Evolutionary conservation across 1,284 basidiomycete species (phyloP).

Genomic region (Mycena sp.): DNA sequence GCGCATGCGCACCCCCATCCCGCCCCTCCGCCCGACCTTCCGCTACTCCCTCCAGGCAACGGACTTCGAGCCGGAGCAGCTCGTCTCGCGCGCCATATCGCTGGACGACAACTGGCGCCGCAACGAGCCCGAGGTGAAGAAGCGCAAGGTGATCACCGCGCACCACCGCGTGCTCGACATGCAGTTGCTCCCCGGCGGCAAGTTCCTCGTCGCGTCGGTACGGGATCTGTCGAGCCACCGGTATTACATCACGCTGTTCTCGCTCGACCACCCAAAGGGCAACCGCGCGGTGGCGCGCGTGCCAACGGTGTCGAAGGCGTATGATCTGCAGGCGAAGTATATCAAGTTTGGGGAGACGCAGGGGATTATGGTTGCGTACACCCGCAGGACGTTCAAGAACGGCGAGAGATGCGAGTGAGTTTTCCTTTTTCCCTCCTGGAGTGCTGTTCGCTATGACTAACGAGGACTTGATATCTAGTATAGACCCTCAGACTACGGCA

Average conservation of each 20-base stretch:
- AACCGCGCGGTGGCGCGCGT: conserved; percentile 60
- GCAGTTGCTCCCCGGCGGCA: conserved; percentile 73
- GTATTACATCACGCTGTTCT: conserved; percentile 63
- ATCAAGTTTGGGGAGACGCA: conserved; percentile 55
- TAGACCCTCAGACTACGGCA: conserved; percentile 49
- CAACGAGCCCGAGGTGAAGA: conserved; percentile 47
- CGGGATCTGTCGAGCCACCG: conserved; percentile 52
- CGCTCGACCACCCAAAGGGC: conserved; percentile 63
- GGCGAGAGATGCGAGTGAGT: conserved; percentile 25
- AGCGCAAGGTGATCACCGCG: conserved; percentile 47
- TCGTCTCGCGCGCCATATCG: conserved; percentile 69
- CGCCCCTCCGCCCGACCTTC: conserved; percentile 69
- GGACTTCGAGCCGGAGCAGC: conserved; percentile 67
- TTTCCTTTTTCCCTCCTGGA: not conserved
- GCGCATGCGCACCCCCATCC: conserved; percentile 61
- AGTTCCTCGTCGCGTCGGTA: conserved; percentile 71
- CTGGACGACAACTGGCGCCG: conserved; percentile 67
- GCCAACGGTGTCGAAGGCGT: conserved; percentile 62
- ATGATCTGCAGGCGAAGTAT: conserved; percentile 70
- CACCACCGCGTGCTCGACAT: conserved; percentile 63
- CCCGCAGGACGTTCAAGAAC: conserved; percentile 45
- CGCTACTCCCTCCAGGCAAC: conserved; percentile 55
- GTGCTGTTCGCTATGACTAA: not conserved
- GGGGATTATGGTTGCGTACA: conserved; percentile 69
- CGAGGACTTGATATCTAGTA: not conserved